phyloP scores from a whole-genome alignment of 2,329 filamentous ascomycete genomes.

The Colletotrichum incanum region DNA sequence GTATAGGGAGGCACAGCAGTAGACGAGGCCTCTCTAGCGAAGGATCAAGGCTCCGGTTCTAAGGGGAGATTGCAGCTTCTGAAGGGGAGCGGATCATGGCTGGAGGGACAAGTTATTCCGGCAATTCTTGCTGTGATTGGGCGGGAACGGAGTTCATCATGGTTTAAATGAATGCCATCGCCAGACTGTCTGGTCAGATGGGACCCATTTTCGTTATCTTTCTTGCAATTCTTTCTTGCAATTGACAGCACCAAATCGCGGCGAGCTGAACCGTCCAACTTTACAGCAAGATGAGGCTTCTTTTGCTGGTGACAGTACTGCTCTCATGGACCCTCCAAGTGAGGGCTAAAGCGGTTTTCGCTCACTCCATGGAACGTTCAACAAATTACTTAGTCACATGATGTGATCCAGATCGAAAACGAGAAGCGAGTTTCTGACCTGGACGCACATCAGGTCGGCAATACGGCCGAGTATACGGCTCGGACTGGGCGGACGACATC shows the following conservation, averaged over 20 bases:
- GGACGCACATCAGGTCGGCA: background rate
- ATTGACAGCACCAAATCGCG: conserved; percentile 5
- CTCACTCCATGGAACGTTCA: conserved; percentile 15
- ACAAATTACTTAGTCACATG: background rate
- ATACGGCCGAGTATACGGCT: conserved; percentile 1
- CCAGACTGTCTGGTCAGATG: background rate
- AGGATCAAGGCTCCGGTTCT: conserved; percentile 2
- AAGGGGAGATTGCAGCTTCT: background rate
- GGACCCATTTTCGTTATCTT: background rate
- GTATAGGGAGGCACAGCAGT: background rate
- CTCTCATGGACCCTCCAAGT: background rate
- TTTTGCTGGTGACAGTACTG: background rate
- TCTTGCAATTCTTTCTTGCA: background rate
- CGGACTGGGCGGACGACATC: conserved; percentile 18
- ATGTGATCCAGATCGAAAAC: background rate
- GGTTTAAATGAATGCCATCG: background rate
- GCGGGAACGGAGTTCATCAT: background rate
- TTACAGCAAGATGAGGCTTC: background rate
- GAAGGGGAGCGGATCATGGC: conserved; percentile 2
- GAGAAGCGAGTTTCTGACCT: background rate
- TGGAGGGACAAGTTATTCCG: background rate
- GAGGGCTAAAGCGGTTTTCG: conserved; percentile 11
- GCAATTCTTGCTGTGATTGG: background rate
- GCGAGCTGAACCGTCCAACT: background rate
- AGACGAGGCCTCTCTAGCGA: background rate